Evolutionary conservation across 2,329 filamentous ascomycete genomes (phyloP).

Genomic region (Plenodomus tracheiphilus): DNA sequence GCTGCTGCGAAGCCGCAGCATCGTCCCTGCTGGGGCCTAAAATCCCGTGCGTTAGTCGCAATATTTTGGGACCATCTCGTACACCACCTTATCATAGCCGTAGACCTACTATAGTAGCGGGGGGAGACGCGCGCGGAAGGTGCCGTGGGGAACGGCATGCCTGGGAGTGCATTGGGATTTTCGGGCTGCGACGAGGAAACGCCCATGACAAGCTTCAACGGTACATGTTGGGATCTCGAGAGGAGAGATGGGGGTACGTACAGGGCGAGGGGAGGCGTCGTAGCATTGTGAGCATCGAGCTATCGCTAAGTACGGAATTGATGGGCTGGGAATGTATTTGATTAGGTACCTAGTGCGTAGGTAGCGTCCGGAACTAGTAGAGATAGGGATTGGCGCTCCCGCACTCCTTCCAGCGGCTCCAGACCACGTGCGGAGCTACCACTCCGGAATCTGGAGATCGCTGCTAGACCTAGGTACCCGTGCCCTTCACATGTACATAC

Average conservation of each 20-base stretch:
- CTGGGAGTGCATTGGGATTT: too few species aligned
- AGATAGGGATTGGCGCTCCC: too few species aligned
- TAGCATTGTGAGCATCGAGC: not conserved
- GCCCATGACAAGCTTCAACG: not conserved
- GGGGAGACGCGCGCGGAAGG: not conserved
- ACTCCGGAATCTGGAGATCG: too few species aligned
- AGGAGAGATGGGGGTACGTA: not conserved
- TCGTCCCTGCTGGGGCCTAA: conserved; percentile 25
- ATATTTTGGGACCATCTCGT: not conserved
- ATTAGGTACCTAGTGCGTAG: too few species aligned
- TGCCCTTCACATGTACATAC: too few species aligned
- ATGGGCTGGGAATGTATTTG: not conserved
- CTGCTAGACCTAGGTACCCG: too few species aligned
- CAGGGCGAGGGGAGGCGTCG: not conserved
- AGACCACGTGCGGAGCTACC: too few species aligned
- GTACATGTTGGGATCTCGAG: not conserved
- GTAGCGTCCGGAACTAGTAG: too few species aligned
- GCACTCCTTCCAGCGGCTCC: too few species aligned
- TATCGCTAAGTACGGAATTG: not conserved
- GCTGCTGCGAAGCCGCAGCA: conserved; percentile 23
- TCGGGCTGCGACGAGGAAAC: not conserved
- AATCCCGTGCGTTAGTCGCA: not conserved
- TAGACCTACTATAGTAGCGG: not conserved
- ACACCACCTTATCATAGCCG: not conserved
- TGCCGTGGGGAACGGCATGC: not conserved